Percentiles rank a stretch among this genome's conserved stretches.
Evolutionary conservation across 208 protist genomes (phyloP).

Genomic region (Eutreptiella sp.): DNA sequence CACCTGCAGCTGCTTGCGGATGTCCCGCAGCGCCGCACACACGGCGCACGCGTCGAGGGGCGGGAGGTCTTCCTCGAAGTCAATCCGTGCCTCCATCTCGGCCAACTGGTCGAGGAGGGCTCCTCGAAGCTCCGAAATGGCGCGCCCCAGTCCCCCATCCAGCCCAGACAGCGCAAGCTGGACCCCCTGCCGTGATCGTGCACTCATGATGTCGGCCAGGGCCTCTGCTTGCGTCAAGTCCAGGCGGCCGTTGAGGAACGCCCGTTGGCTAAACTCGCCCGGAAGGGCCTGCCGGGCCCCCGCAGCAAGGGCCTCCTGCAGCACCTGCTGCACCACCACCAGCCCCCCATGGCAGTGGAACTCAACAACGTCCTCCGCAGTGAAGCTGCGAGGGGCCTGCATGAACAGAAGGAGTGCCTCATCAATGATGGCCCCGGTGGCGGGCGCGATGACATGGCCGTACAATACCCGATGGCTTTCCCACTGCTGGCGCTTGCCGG

Average conservation of each 20-base stretch:
- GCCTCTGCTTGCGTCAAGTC: conserved; percentile 61
- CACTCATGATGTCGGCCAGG: conserved; percentile 55
- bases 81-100: conserved; percentile 59
- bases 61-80: conserved; percentile 66
- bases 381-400: conserved; percentile 47
- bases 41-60: conserved; percentile 30
- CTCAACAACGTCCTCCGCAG: conserved; percentile 66
- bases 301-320: conserved; percentile 35
- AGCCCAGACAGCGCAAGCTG: conserved; percentile 46
- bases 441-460: too few species aligned
- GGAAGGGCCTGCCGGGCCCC: conserved; percentile 42
- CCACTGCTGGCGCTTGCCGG: too few species aligned
- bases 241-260: conserved; percentile 56
- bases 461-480: too few species aligned
- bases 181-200: conserved; percentile 53
- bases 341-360: conserved; percentile 58
- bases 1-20: not conserved
- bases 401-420: conserved; percentile 2
- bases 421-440: not conserved
- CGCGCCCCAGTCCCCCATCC: conserved; percentile 34
- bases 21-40: not conserved
- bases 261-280: conserved; percentile 55
- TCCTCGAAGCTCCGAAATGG: conserved; percentile 20
- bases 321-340: conserved; percentile 41
- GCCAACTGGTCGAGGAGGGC: conserved; percentile 43